A percentile compares a stretch with the other conserved stretches of the same genome.
phyloP scores from a whole-genome alignment of 495 filamentous ascomycete species.

The Tetracladium marchalianum region DNA sequence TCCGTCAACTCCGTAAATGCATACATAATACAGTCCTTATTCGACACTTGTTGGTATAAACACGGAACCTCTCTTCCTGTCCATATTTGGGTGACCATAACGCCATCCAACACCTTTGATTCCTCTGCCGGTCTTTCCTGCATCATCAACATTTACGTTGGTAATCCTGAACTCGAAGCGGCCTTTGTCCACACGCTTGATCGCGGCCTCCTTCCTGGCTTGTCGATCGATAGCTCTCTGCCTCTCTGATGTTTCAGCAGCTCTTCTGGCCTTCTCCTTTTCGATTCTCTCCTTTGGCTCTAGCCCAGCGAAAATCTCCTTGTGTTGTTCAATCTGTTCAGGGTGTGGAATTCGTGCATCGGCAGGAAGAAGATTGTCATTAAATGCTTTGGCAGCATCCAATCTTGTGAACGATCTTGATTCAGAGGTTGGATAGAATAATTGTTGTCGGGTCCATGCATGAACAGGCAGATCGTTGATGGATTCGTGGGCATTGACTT shows the following conservation, averaged over 20 bases:
- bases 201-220: slow-evolving; percentile 28
- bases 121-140: slow-evolving; percentile 38
- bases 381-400: slow-evolving; percentile 84
- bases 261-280: slow-evolving; percentile 29
- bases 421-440: slow-evolving; percentile 86
- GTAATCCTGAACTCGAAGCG: slow-evolving; percentile 78
- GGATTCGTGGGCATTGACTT: slow-evolving; percentile 50
- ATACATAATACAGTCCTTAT: slow-evolving; percentile 12
- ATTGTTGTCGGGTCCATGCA: slow-evolving; percentile 64
- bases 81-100: slow-evolving; percentile 40
- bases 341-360: slow-evolving; percentile 86
- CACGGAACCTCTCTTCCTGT: slow-evolving; percentile 32
- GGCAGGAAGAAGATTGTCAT: slow-evolving; percentile 58
- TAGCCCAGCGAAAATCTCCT: slow-evolving; percentile 29
- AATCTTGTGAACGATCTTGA: slow-evolving; percentile 80
- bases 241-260: slow-evolving; percentile 29
- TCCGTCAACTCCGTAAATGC: slow-evolving; percentile 6
- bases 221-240: slow-evolving; percentile 27
- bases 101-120: slow-evolving; percentile 47
- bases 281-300: slow-evolving; percentile 28
- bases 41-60: slow-evolving; percentile 19
- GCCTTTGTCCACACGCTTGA: slow-evolving; percentile 37
- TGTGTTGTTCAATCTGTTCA: slow-evolving; percentile 60
- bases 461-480: slow-evolving; percentile 90
- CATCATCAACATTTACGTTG: slow-evolving; percentile 41